A percentile compares a stretch with the other conserved stretches of the same genome.
These are phyloP conservation scores for Protomyces gravidus DNA, from an alignment of 1,139 yeast genomes.

Conservation along the genomic window DNA sequence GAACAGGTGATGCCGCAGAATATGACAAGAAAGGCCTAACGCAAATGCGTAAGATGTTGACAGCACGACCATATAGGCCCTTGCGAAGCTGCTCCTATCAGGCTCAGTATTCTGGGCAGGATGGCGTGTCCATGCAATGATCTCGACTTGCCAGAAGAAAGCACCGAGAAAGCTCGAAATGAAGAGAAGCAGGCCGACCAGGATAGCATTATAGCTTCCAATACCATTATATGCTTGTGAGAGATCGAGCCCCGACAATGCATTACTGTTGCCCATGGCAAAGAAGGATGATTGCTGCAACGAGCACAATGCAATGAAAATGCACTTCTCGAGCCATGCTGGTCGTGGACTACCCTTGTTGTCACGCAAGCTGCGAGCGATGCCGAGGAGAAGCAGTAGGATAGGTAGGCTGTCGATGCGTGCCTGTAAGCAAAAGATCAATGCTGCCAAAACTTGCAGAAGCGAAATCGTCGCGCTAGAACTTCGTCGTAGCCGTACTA, in stretches of 20 bases:
- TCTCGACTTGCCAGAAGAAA: constrained; percentile 58
- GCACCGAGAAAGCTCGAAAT: constrained; percentile 81
- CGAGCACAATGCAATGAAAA: constrained; percentile 39
- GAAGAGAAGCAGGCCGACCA: constrained; percentile 76
- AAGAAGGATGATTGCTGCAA: constrained; percentile 76
- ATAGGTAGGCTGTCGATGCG: constrained; percentile 66
- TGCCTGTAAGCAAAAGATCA: constrained; percentile 66
- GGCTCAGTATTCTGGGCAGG: neutral
- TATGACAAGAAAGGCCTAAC: constrained; percentile 61
- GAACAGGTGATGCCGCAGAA: constrained; percentile 76
- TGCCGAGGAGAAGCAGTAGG: constrained; percentile 50
- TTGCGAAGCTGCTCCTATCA: constrained; percentile 8
- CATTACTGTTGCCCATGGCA: constrained; percentile 85
- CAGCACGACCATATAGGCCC: constrained; percentile 51
- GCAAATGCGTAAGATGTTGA: constrained; percentile 51
- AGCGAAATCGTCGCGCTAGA: constrained; percentile 24
- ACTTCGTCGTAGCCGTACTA: constrained; percentile 1
- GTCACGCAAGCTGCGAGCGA: constrained; percentile 39
- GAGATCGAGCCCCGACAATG: constrained; percentile 82
- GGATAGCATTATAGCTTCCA: constrained; percentile 57
- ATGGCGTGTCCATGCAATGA: constrained; percentile 40
- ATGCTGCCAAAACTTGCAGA: constrained; percentile 42
- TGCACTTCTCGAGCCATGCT: constrained; percentile 35
- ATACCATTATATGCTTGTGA: constrained; percentile 91
- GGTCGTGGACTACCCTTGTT: constrained; percentile 29